Evolutionary conservation across 495 filamentous ascomycete species (phyloP).

Genomic region (Rostrohypoxylon terebratum): DNA sequence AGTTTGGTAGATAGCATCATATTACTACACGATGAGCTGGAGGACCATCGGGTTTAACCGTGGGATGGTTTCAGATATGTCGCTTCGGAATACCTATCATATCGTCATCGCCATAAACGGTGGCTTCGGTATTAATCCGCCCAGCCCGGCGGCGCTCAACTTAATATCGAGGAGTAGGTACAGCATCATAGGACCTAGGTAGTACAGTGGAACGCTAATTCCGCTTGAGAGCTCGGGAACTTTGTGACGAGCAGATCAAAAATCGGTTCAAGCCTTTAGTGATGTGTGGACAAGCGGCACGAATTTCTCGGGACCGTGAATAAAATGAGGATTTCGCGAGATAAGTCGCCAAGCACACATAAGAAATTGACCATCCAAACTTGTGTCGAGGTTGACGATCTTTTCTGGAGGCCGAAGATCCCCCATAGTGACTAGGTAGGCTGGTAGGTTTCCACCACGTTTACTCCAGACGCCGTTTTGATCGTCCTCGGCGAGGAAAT

Average conservation of each 20-base stretch:
- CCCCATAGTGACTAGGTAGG: background rate
- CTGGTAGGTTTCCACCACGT: conserved; percentile 1
- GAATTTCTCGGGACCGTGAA: background rate
- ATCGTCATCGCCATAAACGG: conserved; percentile 4
- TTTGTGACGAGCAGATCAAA: background rate
- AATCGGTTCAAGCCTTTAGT: background rate
- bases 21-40: conserved; percentile 3
- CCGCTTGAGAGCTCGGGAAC: background rate
- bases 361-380: background rate
- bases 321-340: background rate
- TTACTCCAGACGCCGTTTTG: background rate
- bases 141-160: background rate
- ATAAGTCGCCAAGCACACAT: background rate
- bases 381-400: background rate
- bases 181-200: background rate
- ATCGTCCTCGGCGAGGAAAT: background rate
- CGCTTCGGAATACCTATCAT: too few relatives aligned
- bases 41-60: background rate
- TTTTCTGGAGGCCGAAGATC: background rate
- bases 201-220: background rate
- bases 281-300: background rate
- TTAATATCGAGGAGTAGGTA: background rate
- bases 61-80: conserved; percentile 5
- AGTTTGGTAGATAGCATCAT: background rate
- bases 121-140: background rate